phyloP scores from a whole-genome alignment of 108 stramenopile species.

The Asterionellopsis glacialis region DNA sequence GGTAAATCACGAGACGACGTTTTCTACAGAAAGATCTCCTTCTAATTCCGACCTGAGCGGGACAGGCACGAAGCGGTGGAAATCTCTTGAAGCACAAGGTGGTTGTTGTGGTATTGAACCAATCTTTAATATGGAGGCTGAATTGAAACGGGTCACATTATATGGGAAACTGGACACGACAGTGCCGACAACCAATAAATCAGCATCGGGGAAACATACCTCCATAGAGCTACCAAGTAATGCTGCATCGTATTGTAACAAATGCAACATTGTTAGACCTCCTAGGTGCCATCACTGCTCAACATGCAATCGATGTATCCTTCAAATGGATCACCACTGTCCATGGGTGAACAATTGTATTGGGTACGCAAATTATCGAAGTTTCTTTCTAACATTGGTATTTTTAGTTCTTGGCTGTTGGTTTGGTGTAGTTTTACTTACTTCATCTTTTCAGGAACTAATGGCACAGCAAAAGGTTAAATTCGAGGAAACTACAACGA shows the following conservation, averaged over 20 bases:
- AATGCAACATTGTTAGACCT: constrained; percentile 54
- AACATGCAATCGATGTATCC: constrained; percentile 60
- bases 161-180: constrained; percentile 11
- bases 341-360: constrained; percentile 98
- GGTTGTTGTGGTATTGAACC: constrained; percentile 29
- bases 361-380: constrained; percentile 81
- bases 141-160: constrained; percentile 15
- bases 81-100: constrained; percentile 26
- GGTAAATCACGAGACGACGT: neutral
- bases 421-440: constrained; percentile 56
- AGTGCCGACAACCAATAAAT: neutral
- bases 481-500: no score
- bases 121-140: constrained; percentile 13
- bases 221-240: neutral
- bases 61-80: constrained; percentile 12
- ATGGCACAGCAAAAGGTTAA: constrained; percentile 23
- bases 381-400: constrained; percentile 59
- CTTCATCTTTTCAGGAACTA: constrained; percentile 36
- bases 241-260: constrained; percentile 32
- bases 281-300: constrained; percentile 80
- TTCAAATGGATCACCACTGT: constrained; percentile 95
- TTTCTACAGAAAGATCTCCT: neutral
- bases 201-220: neutral
- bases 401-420: constrained; percentile 57
- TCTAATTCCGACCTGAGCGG: no score